phyloP scores from a whole-genome alignment of 192 early-diverging fungal species.

The Coemansia sp. region DNA sequence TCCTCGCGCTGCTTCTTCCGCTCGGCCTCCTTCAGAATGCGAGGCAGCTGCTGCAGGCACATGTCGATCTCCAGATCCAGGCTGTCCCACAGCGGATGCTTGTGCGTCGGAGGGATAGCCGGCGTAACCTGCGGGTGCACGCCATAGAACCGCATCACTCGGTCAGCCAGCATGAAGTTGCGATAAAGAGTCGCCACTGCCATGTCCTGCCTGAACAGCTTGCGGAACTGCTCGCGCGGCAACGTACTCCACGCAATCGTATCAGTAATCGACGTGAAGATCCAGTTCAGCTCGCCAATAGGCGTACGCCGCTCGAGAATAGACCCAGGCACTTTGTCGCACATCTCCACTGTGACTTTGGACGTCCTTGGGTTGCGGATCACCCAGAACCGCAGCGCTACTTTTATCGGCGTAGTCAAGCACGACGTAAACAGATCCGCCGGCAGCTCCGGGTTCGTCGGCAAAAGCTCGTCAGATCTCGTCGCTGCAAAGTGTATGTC shows the following conservation, averaged over 20 bases:
- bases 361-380: constrained; percentile 76
- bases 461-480: constrained; percentile 79
- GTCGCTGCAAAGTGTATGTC: constrained; percentile 96
- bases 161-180: constrained; percentile 94
- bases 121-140: constrained; percentile 92
- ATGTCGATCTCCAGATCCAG: constrained; percentile 95
- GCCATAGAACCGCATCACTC: constrained; percentile 93
- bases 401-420: constrained; percentile 93
- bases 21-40: constrained; percentile 59
- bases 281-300: constrained; percentile 98
- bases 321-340: constrained; percentile 76
- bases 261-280: constrained; percentile 97
- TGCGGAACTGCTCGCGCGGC: constrained; percentile 85
- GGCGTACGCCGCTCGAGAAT: constrained; percentile 91
- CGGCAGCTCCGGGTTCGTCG: constrained; percentile 91
- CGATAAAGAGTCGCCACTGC: constrained; percentile 93
- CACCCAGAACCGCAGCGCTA: constrained; percentile 90
- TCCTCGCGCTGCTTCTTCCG: constrained; percentile 34
- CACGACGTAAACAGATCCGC: constrained; percentile 98
- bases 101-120: constrained; percentile 83
- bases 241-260: constrained; percentile 98
- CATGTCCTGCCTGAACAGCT: constrained; percentile 91
- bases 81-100: constrained; percentile 95
- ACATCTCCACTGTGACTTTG: constrained; percentile 71
- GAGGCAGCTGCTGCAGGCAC: constrained; percentile 89